phyloP scores from a whole-genome alignment of 345 rosid species.

The Salix purpurea region DNA sequence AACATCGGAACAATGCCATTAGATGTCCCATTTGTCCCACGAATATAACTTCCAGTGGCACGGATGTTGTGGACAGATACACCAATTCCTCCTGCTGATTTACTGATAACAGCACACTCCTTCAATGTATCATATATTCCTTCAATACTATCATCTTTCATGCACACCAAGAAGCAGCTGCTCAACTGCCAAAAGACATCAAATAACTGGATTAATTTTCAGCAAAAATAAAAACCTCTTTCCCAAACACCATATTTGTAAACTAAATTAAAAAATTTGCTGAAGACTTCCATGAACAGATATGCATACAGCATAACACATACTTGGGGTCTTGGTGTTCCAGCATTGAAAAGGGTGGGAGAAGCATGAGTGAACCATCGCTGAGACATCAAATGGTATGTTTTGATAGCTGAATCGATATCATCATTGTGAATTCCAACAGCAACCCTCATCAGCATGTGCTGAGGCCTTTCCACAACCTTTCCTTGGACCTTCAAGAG shows the following conservation, averaged over 20 bases:
- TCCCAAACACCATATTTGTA: neutral
- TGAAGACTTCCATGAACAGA: neutral
- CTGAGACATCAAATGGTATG: constrained; percentile 91
- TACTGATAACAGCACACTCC: constrained; percentile 94
- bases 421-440: constrained; percentile 84
- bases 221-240: neutral
- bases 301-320: neutral
- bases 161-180: constrained; percentile 83
- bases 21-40: constrained; percentile 78
- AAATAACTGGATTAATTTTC: neutral
- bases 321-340: constrained; percentile 89
- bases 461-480: constrained; percentile 87
- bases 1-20: constrained; percentile 84
- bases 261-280: neutral
- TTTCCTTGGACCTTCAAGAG: constrained; percentile 79
- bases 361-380: constrained; percentile 97
- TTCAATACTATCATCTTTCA: constrained; percentile 93
- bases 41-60: constrained; percentile 72
- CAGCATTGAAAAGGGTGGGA: constrained; percentile 88
- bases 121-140: constrained; percentile 88
- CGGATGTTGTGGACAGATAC: constrained; percentile 82
- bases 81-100: constrained; percentile 94
- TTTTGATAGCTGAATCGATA: constrained; percentile 61
- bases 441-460: constrained; percentile 93
- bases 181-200: constrained; percentile 52